phyloP scores from a whole-genome alignment of 805 yeast genomes.

The Yarrowia bubula region DNA sequence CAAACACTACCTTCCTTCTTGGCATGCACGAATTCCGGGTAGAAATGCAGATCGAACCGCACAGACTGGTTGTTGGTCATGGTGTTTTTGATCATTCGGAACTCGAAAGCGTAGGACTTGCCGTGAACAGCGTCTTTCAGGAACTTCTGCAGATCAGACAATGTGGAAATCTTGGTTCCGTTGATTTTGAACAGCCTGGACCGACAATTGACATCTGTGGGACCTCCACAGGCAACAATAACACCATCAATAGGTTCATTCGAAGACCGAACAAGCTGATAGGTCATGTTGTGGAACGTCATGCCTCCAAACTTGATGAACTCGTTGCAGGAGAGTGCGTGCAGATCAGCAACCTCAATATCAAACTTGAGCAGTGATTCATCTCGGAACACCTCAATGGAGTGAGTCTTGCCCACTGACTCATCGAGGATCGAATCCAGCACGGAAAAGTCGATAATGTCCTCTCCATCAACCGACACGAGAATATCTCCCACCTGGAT shows the following conservation, averaged over 20 bases:
- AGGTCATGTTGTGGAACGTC: conserved; percentile 77
- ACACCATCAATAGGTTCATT: conserved; percentile 77
- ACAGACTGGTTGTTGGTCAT: neutral
- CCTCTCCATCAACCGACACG: conserved; percentile 64
- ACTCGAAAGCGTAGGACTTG: conserved; percentile 3
- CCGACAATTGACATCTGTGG: conserved; percentile 51
- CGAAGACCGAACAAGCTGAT: conserved; percentile 82
- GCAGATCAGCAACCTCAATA: conserved; percentile 70
- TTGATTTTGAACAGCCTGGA: conserved; percentile 44
- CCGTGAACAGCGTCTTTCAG: neutral
- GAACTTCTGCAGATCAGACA: neutral
- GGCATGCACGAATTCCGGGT: conserved; percentile 2
- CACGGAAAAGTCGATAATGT: conserved; percentile 67
- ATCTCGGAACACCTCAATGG: conserved; percentile 67
- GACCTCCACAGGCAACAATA: conserved; percentile 71
- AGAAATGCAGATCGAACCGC: conserved; percentile 19
- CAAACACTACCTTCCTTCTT: neutral
- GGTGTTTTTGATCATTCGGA: neutral
- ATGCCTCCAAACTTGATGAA: conserved; percentile 85
- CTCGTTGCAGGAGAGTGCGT: conserved; percentile 75
- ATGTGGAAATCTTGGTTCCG: neutral
- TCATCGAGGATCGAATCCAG: conserved; percentile 79
- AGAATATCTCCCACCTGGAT: conserved; percentile 85
- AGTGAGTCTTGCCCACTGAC: conserved; percentile 57
- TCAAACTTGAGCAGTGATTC: conserved; percentile 53